These are phyloP conservation scores for Exophiala bonariae DNA, from an alignment of 2,329 filamentous ascomycete genomes.

Conservation along the genomic window DNA sequence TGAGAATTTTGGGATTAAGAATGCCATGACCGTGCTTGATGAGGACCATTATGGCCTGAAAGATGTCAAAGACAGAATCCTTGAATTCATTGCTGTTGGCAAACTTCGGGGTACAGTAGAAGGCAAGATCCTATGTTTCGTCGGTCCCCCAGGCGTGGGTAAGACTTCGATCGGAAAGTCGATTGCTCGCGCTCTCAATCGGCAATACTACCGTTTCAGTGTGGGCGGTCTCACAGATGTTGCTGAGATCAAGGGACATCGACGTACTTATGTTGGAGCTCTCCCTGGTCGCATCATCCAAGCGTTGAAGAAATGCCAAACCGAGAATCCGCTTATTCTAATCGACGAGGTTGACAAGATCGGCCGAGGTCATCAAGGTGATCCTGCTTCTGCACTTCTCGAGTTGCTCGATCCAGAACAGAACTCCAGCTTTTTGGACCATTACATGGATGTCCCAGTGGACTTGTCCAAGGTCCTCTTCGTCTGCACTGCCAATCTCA, in stretches of 20 bases:
- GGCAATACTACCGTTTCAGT: constrained; percentile 97
- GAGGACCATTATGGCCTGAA: constrained; percentile 97
- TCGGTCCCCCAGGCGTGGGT: constrained; percentile 93
- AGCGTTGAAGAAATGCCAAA: constrained; percentile 97
- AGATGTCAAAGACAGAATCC: constrained; percentile 96
- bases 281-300: constrained; percentile 96
- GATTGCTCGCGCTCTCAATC: constrained; percentile 88
- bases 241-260: constrained; percentile 96
- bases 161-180: constrained; percentile 99
- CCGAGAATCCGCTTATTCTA: constrained; percentile 92
- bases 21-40: constrained; percentile 86
- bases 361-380: constrained; percentile 91
- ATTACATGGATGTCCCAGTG: constrained; percentile 98
- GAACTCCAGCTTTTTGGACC: constrained; percentile 94
- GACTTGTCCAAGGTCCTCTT: constrained; percentile 97
- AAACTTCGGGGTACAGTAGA: constrained; percentile 96
- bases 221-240: constrained; percentile 96
- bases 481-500: constrained; percentile 98
- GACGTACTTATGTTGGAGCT: constrained; percentile 93
- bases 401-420: constrained; percentile 96
- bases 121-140: constrained; percentile 97
- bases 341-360: constrained; percentile 99
- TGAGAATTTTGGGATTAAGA: constrained; percentile 93
- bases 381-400: constrained; percentile 89
- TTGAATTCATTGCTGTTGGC: constrained; percentile 97